A percentile compares a stretch with the other conserved stretches of the same genome.
Conservation (phyloP, 192 early-diverging fungal genomes). For the Coemansia sp. region DNA sequence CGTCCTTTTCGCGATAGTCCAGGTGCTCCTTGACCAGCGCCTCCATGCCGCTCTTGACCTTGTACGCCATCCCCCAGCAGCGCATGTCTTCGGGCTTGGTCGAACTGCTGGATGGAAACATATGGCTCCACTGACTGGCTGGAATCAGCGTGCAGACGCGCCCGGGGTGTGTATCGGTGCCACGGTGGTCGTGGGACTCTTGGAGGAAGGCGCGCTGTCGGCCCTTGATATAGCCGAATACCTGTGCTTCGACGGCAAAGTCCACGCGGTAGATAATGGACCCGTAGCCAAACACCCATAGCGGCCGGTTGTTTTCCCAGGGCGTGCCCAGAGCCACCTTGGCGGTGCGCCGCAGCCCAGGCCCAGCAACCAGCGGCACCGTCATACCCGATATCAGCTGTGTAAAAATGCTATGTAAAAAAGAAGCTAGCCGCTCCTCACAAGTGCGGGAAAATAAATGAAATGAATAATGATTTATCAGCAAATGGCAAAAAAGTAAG, state of each 20-base stretch:
- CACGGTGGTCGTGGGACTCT: slow-evolving; percentile 82
- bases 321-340: slow-evolving; percentile 11
- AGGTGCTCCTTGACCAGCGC: slow-evolving; percentile 67
- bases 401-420: too few relatives aligned
- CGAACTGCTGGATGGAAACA: slow-evolving; percentile 8
- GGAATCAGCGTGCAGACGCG: slow-evolving; percentile 84
- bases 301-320: slow-evolving; percentile 25
- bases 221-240: slow-evolving; percentile 20
- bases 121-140: slow-evolving; percentile 59
- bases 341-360: not conserved
- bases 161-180: slow-evolving; percentile 71
- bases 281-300: slow-evolving; percentile 73
- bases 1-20: slow-evolving; percentile 88
- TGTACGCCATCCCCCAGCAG: slow-evolving; percentile 83
- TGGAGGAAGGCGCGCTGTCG: slow-evolving; percentile 27
- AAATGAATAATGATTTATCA: too few relatives aligned
- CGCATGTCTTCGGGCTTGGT: slow-evolving; percentile 28
- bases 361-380: too few relatives aligned
- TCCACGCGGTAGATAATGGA: slow-evolving; percentile 69
- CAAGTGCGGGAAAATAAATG: too few relatives aligned
- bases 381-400: too few relatives aligned
- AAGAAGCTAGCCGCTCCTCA: too few relatives aligned
- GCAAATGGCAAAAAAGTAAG: slow-evolving; percentile 1
- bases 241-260: slow-evolving; percentile 55
- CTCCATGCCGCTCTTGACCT: slow-evolving; percentile 62